Evolutionary conservation across 805 yeast species (phyloP), one percentile per base, ranked within the genome.

Genomic region (Zygotorulaspora danielsina): DNA sequence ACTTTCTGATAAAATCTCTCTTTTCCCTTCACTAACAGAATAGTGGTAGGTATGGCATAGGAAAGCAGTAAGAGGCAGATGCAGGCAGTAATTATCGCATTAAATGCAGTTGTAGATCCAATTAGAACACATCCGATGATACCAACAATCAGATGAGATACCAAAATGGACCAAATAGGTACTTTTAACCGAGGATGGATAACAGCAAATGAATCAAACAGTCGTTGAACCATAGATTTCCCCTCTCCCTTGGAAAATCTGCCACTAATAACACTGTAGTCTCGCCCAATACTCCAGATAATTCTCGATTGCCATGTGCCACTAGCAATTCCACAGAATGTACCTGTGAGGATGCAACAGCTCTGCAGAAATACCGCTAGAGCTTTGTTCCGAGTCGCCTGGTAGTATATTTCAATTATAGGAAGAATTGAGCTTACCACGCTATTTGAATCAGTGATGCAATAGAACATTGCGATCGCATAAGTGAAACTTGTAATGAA

Each of bases 291-390:
- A 6, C 84, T 76, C 83, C 84, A 81, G 45, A 79, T 67, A 35
- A 78, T 66, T 49, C 87, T 68, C 17, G 82, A 77, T 53, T 76
- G 81, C 83, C 84, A 79, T 8, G 85, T 78, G 47, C 76, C 79
- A 12, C 78, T 72, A 6, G 81, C 72, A 50, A 78, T 71, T 47
- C 72, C 73, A 59, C 83, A 75, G 35, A 79, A 78, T 40, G 73
- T 53, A 12, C 81, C 81, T 6, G 82, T 73, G 9, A 71, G 46
- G 32, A 77, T 63, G 34, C 79, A 64, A 48, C 77, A 57, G 7
- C 67, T 53, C 37, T 72, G 76, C 44, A 81, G 61, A 22, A 68
- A 67, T 15, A 74, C 55, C 3, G 84, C 82, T 28, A 82, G 82
- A 5, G 71, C 73, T 44, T 64, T 72, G 48, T 67, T 71, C 5